Evolutionary conservation across 2,329 filamentous ascomycete genomes (phyloP), one percentile per base, ranked within the genome.

Genomic region (Colletotrichum sp.): DNA sequence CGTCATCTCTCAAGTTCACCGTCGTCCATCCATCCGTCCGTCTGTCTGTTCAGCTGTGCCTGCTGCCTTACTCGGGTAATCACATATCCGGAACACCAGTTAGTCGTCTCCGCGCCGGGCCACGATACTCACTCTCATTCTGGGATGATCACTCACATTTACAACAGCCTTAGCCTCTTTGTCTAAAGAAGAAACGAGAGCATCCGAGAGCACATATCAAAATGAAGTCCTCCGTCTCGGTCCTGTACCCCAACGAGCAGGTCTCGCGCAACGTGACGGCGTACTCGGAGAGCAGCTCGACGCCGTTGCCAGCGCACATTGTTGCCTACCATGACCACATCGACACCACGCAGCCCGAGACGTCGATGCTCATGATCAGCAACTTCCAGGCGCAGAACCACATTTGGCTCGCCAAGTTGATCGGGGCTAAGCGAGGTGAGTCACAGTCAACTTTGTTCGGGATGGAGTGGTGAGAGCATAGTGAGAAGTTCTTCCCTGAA

Each of bases 261-360:
- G 82, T 87, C 65, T 83, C 83, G 66, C 76, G 79, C 64, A 82
- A 80, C 21, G 87, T 88, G 73, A 82, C 83, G 16, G 79, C 82
- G 15, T 88, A 89, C 77, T 81, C 87, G 21, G 80, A 82, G 43
- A 73, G 78, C 34, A 83, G 86, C 78, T 88, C 86, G 18, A 82
- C 83, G 24, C 74, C 80, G 15, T 78, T 89, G 51, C 86, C 87
- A 6, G 79, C 82, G 70, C 78, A 84, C 72, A 83, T 88, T 69
- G 79, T 80, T 54, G 81, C 83, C 34, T 87, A 86, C 73, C 86
- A 89, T 74, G 83, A 82, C 36, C 34, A 73, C 76, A 70, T 77
- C 59, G 78, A 76, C 58, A 66, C 67, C 12, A 77, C 72, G 43
- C 47, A 76, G 72, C 62, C 72, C 47, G 68, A 74, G 62, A 72